A percentile compares a stretch with the other conserved stretches of the same genome.
Conservation (phyloP, 805 yeast genomes). For the Saccharomycopsis sp. region DNA sequence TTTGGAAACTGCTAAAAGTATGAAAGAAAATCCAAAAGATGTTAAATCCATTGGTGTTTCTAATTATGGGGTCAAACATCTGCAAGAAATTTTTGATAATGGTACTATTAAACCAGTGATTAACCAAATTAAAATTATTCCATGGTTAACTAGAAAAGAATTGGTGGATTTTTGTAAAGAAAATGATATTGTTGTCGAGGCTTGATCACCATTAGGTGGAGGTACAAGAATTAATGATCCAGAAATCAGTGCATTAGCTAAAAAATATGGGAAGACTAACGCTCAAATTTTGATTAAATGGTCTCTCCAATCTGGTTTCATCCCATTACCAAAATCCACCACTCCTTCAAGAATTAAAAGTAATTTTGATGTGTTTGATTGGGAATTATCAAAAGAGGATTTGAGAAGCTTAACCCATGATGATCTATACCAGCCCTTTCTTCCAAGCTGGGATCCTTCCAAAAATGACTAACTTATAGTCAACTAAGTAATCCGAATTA, state of each 20-base stretch:
- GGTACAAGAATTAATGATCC: slow-evolving; percentile 25
- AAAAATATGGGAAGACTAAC: slow-evolving; percentile 30
- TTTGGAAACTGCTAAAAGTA: slow-evolving; percentile 46
- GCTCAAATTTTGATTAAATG: slow-evolving; percentile 41
- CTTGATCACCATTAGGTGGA: slow-evolving; percentile 31
- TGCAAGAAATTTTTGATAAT: slow-evolving; percentile 42
- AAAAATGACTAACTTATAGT: no score
- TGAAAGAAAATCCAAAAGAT: slow-evolving; percentile 38
- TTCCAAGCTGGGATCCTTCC: slow-evolving; percentile 19
- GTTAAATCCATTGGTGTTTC: slow-evolving; percentile 53
- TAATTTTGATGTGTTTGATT: slow-evolving; percentile 29
- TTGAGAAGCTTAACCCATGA: slow-evolving; percentile 27
- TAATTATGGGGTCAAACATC: slow-evolving; percentile 47
- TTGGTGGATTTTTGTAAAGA: slow-evolving; percentile 24
- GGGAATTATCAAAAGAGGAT: slow-evolving; percentile 28
- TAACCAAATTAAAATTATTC: slow-evolving; percentile 42
- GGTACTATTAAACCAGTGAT: slow-evolving; percentile 36
- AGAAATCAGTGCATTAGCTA: slow-evolving; percentile 25
- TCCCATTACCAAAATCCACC: slow-evolving; percentile 17
- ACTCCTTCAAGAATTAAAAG: slow-evolving; percentile 27
- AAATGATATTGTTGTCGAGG: slow-evolving; percentile 26
- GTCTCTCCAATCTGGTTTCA: slow-evolving; percentile 36
- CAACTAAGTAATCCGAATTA: no score
- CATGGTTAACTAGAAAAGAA: slow-evolving; percentile 37
- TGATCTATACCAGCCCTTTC: slow-evolving; percentile 20